phyloP scores from a whole-genome alignment of 306 rosid genomes.

The Abrus pulchellus region DNA sequence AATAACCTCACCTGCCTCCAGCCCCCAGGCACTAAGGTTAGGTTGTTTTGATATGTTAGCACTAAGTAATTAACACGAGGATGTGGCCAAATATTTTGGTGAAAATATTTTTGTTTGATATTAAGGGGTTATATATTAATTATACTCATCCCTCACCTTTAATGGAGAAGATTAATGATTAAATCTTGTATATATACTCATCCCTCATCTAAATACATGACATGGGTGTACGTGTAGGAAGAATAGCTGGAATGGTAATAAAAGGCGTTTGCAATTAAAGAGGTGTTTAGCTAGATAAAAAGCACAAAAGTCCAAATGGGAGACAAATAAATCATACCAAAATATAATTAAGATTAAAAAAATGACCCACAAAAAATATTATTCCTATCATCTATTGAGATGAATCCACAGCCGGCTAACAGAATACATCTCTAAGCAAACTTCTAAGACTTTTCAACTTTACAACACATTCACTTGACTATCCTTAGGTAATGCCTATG shows the following conservation, averaged over 20 bases:
- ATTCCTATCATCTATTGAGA: conserved; percentile 37
- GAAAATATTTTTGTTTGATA: background rate
- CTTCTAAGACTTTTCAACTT: conserved; percentile 65
- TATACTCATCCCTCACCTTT: background rate
- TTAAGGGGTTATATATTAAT: background rate
- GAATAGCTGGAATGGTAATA: background rate
- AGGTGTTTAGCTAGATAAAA: conserved; percentile 47
- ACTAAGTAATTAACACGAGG: conserved; percentile 22
- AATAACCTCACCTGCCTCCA: conserved; percentile 45
- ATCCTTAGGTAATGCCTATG: conserved; percentile 64
- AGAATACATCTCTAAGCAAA: conserved; percentile 57
- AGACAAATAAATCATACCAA: conserved; percentile 49
- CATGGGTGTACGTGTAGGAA: background rate
- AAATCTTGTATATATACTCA: background rate
- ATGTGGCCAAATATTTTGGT: conserved; percentile 32
- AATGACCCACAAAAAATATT: background rate
- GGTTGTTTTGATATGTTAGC: conserved; percentile 21
- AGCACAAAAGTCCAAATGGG: conserved; percentile 52
- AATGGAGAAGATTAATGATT: conserved; percentile 13
- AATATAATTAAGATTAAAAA: conserved; percentile 16
- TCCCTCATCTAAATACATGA: background rate
- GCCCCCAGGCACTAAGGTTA: conserved; percentile 35
- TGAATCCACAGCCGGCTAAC: conserved; percentile 72
- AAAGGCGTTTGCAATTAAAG: conserved; percentile 28
- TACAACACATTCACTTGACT: conserved; percentile 56